Percentiles rank a stretch among this genome's conserved stretches.
These are phyloP conservation scores for Aspergillus pseudotamarii DNA, from an alignment of 2,329 filamentous ascomycete species.

Conservation along the genomic window DNA sequence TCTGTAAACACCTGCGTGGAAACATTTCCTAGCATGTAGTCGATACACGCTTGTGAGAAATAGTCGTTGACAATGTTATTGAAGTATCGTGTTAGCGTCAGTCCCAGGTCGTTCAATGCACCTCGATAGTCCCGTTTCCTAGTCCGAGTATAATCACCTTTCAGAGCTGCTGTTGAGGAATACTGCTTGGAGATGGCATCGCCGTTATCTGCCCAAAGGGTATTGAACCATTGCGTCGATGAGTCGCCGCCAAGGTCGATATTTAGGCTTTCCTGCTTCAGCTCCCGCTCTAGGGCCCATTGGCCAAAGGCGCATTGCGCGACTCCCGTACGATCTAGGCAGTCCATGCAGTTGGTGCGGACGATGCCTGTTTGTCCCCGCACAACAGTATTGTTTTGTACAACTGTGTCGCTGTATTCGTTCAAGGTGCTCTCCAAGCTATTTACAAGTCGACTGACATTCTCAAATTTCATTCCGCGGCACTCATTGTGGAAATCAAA, in stretches of 20 bases:
- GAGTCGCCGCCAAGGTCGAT: slow-evolving; percentile 76
- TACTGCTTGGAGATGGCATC: slow-evolving; percentile 96
- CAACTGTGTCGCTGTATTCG: slow-evolving; percentile 70
- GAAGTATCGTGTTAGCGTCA: slow-evolving; percentile 76
- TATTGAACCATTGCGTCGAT: slow-evolving; percentile 91
- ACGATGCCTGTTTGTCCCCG: slow-evolving; percentile 71
- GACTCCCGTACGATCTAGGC: slow-evolving; percentile 92
- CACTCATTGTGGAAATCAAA: slow-evolving; percentile 95
- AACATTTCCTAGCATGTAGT: slow-evolving; percentile 89
- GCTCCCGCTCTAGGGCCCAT: slow-evolving; percentile 76
- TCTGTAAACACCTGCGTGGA: slow-evolving; percentile 86
- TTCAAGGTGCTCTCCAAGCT: slow-evolving; percentile 69
- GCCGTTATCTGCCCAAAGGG: slow-evolving; percentile 94
- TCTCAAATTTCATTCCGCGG: slow-evolving; percentile 97
- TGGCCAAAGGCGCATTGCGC: slow-evolving; percentile 90
- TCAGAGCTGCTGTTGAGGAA: slow-evolving; percentile 90
- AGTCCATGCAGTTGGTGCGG: slow-evolving; percentile 99
- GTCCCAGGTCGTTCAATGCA: slow-evolving; percentile 84
- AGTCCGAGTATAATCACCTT: slow-evolving; percentile 94
- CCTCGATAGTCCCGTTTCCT: slow-evolving; percentile 88
- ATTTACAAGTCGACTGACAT: slow-evolving; percentile 78
- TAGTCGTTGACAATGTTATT: slow-evolving; percentile 97
- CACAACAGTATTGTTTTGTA: slow-evolving; percentile 46
- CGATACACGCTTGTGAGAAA: slow-evolving; percentile 92
- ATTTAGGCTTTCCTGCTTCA: slow-evolving; percentile 74